These are phyloP conservation scores for Pseudogymnoascus sp. DNA, from an alignment of 2,329 filamentous ascomycete species.

Conservation along the genomic window DNA sequence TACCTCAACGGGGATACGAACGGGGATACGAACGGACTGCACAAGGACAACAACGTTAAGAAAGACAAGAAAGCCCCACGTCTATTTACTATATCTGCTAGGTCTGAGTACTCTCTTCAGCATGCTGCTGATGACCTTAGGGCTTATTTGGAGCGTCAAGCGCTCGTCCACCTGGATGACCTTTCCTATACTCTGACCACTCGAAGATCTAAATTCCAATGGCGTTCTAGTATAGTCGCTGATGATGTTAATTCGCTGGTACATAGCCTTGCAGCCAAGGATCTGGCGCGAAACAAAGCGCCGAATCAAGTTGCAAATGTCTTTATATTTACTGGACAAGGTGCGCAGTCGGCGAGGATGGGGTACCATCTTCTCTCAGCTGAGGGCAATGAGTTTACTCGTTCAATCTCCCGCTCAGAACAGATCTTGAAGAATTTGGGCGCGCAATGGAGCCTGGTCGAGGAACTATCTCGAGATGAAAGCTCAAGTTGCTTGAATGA, in stretches of 20 bases:
- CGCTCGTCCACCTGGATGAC: background rate
- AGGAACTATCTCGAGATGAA: background rate
- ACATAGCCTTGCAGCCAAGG: background rate
- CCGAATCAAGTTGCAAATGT: background rate
- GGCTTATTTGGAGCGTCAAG: background rate
- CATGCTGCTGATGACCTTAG: background rate
- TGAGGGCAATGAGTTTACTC: background rate
- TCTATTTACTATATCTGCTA: background rate
- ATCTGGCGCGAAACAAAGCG: background rate
- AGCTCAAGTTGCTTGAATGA: slow-evolving; percentile 35
- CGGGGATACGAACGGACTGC: background rate
- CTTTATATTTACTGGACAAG: slow-evolving; percentile 19
- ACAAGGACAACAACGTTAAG: background rate
- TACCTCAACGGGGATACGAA: background rate
- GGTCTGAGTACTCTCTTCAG: background rate
- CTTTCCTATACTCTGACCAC: background rate
- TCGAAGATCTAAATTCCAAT: background rate
- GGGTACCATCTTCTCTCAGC: slow-evolving; percentile 14
- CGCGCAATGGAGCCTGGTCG: background rate
- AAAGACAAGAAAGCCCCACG: background rate
- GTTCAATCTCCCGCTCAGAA: background rate
- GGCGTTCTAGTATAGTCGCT: background rate
- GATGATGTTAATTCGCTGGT: background rate
- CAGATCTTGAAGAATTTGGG: background rate
- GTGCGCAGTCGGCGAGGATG: slow-evolving; percentile 20